Conservation (phyloP, 768 basidiomycete species). For the Tricholoma saponaceum region DNA sequence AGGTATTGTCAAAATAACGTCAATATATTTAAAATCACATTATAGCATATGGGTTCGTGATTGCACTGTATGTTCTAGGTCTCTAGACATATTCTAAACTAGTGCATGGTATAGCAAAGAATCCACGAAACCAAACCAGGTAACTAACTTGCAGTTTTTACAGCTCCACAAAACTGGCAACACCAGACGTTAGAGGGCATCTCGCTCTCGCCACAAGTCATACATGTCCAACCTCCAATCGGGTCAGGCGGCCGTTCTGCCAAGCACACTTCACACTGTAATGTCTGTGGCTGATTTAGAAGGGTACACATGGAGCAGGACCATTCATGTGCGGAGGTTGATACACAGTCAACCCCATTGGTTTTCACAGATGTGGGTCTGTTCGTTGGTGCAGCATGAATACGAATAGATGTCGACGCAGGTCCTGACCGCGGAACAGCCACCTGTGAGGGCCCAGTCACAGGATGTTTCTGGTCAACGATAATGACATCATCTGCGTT, state of each 20-base stretch:
- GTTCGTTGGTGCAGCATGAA: neutral
- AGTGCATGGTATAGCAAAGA: neutral
- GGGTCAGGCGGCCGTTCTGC: constrained; percentile 26
- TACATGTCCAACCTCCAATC: constrained; percentile 58
- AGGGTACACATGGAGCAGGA: constrained; percentile 62
- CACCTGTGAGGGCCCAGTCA: constrained; percentile 20
- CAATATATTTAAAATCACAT: constrained; percentile 41
- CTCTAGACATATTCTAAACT: neutral
- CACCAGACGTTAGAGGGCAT: constrained; percentile 70
- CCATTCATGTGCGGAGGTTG: constrained; percentile 35
- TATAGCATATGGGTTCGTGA: constrained; percentile 7
- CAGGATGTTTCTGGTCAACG: constrained; percentile 22
- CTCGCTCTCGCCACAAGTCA: constrained; percentile 55
- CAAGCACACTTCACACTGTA: constrained; percentile 62
- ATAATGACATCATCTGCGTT: constrained; percentile 29
- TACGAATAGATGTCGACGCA: constrained; percentile 6
- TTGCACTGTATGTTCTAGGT: neutral
- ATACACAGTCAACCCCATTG: neutral
- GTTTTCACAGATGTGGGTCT: neutral
- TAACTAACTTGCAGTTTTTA: constrained; percentile 42
- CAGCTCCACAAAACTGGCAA: constrained; percentile 66
- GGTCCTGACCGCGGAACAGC: constrained; percentile 10
- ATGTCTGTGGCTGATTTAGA: constrained; percentile 42
- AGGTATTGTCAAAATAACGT: constrained; percentile 33
- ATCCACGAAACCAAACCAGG: neutral